Evolutionary conservation across 2,329 filamentous ascomycete genomes (phyloP).

Genomic region (Escovopsis sp.): DNA sequence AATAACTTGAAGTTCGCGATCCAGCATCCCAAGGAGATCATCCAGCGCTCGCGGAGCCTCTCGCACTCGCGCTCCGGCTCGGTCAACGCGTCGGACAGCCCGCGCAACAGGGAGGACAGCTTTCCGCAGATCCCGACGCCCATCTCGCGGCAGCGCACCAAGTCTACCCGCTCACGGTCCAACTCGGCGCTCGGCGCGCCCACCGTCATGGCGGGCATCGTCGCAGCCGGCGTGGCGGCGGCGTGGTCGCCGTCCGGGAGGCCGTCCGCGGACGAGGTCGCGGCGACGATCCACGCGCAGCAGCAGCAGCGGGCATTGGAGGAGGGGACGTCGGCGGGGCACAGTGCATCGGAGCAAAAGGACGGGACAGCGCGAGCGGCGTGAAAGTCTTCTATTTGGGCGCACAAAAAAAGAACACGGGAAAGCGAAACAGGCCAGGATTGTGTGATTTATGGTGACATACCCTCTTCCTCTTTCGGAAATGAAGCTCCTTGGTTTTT

Average conservation of each 20-base stretch:
- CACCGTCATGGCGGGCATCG: constrained; percentile 69
- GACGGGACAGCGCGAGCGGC: constrained; percentile 13
- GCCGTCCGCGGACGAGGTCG: constrained; percentile 13
- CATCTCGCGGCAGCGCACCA: constrained; percentile 48
- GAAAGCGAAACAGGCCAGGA: constrained; percentile 6
- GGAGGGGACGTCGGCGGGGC: constrained; percentile 6
- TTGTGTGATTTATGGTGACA: constrained; percentile 6
- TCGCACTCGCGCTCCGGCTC: constrained; percentile 52
- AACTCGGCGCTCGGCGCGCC: constrained; percentile 61
- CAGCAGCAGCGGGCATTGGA: constrained; percentile 5
- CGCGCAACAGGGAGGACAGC: constrained; percentile 38
- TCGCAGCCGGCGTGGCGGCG: constrained; percentile 60
- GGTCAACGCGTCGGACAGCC: constrained; percentile 44
- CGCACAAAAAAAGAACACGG: too few relatives aligned
- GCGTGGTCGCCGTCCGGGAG: constrained; percentile 61
- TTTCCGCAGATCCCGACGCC: constrained; percentile 36
- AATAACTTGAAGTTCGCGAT: constrained; percentile 71
- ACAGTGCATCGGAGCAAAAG: constrained; percentile 4
- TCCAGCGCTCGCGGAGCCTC: constrained; percentile 44
- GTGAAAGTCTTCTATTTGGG: constrained; percentile 6
- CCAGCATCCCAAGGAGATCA: constrained; percentile 55
- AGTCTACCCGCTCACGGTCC: constrained; percentile 48
- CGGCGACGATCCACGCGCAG: constrained; percentile 5
- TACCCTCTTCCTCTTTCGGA: background rate
- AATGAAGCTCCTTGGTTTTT: constrained; percentile 1